Evolutionary conservation across 1,139 yeast genomes (phyloP).

Genomic region (Trichomonascaceae sp.): DNA sequence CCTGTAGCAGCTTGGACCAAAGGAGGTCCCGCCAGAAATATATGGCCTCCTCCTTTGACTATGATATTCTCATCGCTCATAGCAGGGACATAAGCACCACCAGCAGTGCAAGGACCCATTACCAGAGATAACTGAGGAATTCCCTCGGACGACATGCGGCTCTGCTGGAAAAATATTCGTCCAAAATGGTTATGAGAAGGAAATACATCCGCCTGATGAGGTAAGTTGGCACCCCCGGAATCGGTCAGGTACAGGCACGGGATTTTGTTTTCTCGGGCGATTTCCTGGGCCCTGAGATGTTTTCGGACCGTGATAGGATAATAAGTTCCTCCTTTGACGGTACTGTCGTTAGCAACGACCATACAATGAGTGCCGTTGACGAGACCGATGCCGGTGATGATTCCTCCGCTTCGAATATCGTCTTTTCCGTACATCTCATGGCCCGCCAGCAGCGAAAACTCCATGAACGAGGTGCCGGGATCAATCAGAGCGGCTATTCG

Average conservation of each 20-base stretch:
- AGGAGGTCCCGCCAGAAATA: conserved; percentile 35
- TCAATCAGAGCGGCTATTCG: conserved; percentile 30
- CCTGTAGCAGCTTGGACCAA: conserved; percentile 36
- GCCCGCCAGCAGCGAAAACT: conserved; percentile 30
- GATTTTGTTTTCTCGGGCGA: conserved; percentile 30
- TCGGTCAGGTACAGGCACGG: conserved; percentile 33
- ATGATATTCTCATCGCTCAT: conserved; percentile 34
- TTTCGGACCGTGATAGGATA: conserved; percentile 34
- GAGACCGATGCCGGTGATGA: conserved; percentile 33
- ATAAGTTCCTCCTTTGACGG: conserved; percentile 35
- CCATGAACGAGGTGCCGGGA: conserved; percentile 32
- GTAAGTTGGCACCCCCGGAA: conserved; percentile 35
- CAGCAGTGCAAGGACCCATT: conserved; percentile 36
- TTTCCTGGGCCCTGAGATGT: conserved; percentile 33
- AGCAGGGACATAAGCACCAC: conserved; percentile 36
- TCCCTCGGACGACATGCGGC: conserved; percentile 30
- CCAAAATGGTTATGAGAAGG: conserved; percentile 36
- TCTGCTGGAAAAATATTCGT: conserved; percentile 32
- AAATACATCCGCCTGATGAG: conserved; percentile 34
- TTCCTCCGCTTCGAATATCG: conserved; percentile 33
- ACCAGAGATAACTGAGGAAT: conserved; percentile 33
- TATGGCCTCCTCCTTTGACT: conserved; percentile 33
- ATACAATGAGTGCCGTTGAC: conserved; percentile 31
- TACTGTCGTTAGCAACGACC: conserved; percentile 33
- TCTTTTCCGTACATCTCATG: conserved; percentile 30